These are phyloP conservation scores for Chenopodium formosanum DNA, from an alignment of 148 eudicot genomes.

Conservation along the genomic window DNA sequence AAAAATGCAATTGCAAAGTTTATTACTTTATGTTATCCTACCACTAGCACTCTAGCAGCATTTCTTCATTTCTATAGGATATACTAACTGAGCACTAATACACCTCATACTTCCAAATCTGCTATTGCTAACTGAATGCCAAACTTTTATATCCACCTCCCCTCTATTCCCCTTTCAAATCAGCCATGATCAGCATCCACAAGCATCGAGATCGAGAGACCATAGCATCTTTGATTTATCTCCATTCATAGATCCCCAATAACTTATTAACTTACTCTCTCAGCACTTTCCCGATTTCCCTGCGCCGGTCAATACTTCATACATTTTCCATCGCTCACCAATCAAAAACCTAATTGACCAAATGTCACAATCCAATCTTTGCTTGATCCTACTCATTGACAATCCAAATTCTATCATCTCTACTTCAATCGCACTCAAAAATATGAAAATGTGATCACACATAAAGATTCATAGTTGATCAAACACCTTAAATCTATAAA, in stretches of 20 bases:
- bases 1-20: not conserved
- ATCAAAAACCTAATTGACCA: not conserved
- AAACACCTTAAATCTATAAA: not conserved
- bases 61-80: not conserved
- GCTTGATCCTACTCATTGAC: no score
- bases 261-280: not conserved
- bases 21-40: not conserved
- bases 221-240: not conserved
- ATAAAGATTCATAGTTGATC: not conserved
- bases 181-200: constrained; percentile 1
- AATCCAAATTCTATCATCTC: no score
- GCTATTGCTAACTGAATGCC: not conserved
- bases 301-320: not conserved
- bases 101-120: not conserved
- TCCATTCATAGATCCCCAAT: not conserved
- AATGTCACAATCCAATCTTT: constrained; percentile 6
- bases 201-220: not conserved
- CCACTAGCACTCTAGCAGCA: not conserved
- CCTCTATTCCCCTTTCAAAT: not conserved
- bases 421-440: no score
- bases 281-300: not conserved
- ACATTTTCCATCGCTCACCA: not conserved
- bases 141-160: not conserved
- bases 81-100: not conserved
- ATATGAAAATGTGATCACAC: not conserved